Evolutionary conservation across 2,329 filamentous ascomycete genomes (phyloP).

Genomic region (Arachnomyces sp.): DNA sequence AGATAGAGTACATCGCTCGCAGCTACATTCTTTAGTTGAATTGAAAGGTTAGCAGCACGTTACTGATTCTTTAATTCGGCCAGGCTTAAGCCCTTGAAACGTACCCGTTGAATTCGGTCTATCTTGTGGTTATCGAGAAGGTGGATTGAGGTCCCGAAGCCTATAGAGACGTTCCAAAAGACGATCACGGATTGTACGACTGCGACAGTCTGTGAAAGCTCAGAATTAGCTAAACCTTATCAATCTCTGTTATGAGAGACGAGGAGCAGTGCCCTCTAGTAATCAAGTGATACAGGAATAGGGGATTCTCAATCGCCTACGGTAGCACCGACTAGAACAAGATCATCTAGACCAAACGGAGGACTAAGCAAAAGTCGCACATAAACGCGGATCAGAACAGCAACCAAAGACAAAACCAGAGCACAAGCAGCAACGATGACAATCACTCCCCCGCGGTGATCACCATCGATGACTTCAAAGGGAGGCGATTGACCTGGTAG

Average conservation of each 20-base stretch:
- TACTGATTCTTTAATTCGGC: too few relatives aligned
- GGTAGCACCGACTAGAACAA: slow-evolving; percentile 25
- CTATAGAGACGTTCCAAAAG: slow-evolving; percentile 23
- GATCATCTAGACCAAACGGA: slow-evolving; percentile 29
- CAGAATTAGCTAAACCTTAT: not conserved
- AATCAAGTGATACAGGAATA: too few relatives aligned
- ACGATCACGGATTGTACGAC: slow-evolving; percentile 25
- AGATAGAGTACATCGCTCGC: slow-evolving; percentile 39
- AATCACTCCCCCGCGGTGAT: slow-evolving; percentile 33
- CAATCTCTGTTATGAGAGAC: too few relatives aligned
- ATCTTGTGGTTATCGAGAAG: slow-evolving; percentile 19
- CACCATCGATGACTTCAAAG: slow-evolving; percentile 31
- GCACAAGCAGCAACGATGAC: slow-evolving; percentile 33
- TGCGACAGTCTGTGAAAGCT: slow-evolving; percentile 18
- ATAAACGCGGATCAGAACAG: slow-evolving; percentile 30
- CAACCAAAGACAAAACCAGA: slow-evolving; percentile 27
- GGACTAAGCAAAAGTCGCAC: slow-evolving; percentile 27
- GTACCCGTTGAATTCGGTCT: slow-evolving; percentile 21
- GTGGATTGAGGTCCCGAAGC: slow-evolving; percentile 27
- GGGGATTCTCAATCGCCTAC: slow-evolving; percentile 12
- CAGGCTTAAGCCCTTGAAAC: too few relatives aligned
- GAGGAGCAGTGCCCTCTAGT: too few relatives aligned
- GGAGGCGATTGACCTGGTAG: slow-evolving; percentile 26
- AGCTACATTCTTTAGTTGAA: slow-evolving; percentile 22
- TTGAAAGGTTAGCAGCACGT: too few relatives aligned